Conservation (phyloP, 495 filamentous ascomycete genomes). For the Aspergillus biplanus region DNA sequence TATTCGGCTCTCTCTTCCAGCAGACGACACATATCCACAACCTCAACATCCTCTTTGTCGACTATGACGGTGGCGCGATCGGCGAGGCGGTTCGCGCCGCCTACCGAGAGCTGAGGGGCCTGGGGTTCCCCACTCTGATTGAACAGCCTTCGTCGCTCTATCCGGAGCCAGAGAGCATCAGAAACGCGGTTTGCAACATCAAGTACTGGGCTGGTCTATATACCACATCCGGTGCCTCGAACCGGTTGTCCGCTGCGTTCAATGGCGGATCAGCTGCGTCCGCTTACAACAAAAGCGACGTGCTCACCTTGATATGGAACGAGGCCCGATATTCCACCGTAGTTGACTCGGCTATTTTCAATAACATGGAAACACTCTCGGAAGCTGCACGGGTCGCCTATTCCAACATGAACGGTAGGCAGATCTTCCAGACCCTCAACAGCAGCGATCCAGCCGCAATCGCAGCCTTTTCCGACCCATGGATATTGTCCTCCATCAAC, state of each 20-base stretch:
- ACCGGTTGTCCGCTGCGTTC: conserved; percentile 39
- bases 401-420: conserved; percentile 33
- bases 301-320: conserved; percentile 54
- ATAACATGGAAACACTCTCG: conserved; percentile 34
- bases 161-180: conserved; percentile 28
- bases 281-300: conserved; percentile 41
- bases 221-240: conserved; percentile 39
- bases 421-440: conserved; percentile 31
- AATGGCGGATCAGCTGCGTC: conserved; percentile 32
- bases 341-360: conserved; percentile 38
- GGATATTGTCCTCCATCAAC: conserved; percentile 41
- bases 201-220: conserved; percentile 54
- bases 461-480: conserved; percentile 45
- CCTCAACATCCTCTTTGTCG: conserved; percentile 50
- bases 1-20: conserved; percentile 52
- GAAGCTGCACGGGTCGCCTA: conserved; percentile 42
- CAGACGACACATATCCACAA: conserved; percentile 42
- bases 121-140: conserved; percentile 44
- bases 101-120: conserved; percentile 41
- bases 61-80: conserved; percentile 54
- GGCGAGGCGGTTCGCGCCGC: conserved; percentile 45
- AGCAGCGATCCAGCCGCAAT: conserved; percentile 36
- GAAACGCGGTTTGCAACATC: conserved; percentile 44
- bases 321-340: conserved; percentile 51
- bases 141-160: conserved; percentile 34